A percentile compares a stretch with the other conserved stretches of the same genome.
phyloP scores from a whole-genome alignment of 371 early-diverging fungal genomes.

The Aphelidium insulamus region DNA sequence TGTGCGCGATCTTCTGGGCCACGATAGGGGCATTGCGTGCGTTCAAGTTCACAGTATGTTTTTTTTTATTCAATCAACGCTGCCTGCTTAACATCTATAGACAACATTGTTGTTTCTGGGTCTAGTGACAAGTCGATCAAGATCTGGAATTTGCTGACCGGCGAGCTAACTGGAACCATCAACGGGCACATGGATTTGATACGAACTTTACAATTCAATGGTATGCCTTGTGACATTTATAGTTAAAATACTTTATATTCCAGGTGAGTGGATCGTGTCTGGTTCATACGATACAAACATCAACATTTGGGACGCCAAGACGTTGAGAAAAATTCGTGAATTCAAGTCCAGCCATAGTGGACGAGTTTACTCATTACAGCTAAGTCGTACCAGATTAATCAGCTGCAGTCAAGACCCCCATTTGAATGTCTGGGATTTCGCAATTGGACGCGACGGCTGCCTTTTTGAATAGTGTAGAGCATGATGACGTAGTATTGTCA shows the following conservation, averaged over 20 bases:
- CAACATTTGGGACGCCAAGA: slow-evolving; percentile 71
- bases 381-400: too few species aligned
- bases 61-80: too few species aligned
- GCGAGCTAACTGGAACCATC: slow-evolving; percentile 41
- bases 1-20: slow-evolving; percentile 43
- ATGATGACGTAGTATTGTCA: too few species aligned
- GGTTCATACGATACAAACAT: slow-evolving; percentile 85
- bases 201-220: slow-evolving; percentile 54
- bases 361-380: too few species aligned
- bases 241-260: slow-evolving; percentile 13
- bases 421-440: too few species aligned
- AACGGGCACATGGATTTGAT: slow-evolving; percentile 75
- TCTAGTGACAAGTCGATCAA: slow-evolving; percentile 83
- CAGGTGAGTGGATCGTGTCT: slow-evolving; percentile 36
- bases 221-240: too few species aligned
- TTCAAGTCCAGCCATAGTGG: too few species aligned
- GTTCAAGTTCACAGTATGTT: slow-evolving; percentile 83
- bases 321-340: too few species aligned
- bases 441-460: too few species aligned
- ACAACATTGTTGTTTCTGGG: slow-evolving; percentile 64
- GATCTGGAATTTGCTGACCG: slow-evolving; percentile 79
- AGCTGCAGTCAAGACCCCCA: too few species aligned
- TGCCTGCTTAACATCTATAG: too few species aligned
- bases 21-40: slow-evolving; percentile 68
- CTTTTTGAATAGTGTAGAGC: too few species aligned